Percentiles rank a stretch among this genome's conserved stretches.
These are phyloP conservation scores for Fallopia convolvulus DNA, from an alignment of 148 eudicot species.

Conservation along the genomic window DNA sequence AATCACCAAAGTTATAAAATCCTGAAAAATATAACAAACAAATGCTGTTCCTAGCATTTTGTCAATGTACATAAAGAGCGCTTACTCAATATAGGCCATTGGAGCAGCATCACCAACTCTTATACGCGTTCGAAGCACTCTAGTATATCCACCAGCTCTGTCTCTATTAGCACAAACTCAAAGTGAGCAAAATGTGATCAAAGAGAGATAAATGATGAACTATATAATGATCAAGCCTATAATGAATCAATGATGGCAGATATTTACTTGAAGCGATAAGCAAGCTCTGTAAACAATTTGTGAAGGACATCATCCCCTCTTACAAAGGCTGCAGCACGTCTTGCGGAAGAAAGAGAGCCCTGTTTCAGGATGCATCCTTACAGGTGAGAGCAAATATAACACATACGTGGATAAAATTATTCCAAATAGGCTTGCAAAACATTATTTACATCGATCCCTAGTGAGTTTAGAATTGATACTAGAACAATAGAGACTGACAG, in stretches of 20 bases:
- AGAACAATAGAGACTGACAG: background rate
- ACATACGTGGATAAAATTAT: background rate
- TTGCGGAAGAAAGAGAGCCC: conserved; percentile 90
- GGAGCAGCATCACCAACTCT: conserved; percentile 99
- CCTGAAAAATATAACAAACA: background rate
- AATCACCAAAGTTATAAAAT: background rate
- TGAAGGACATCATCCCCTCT: conserved; percentile 95
- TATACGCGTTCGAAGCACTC: conserved; percentile 84
- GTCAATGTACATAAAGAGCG: conserved; percentile 9
- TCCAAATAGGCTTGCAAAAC: background rate
- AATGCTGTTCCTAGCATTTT: background rate
- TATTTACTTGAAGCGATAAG: conserved; percentile 85
- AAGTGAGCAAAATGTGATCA: background rate
- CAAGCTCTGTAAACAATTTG: conserved; percentile 84
- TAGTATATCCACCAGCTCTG: conserved; percentile 93
- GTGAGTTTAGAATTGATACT: background rate
- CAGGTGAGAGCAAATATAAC: background rate
- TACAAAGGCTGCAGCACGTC: conserved; percentile 85
- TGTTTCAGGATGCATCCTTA: conserved; percentile 16
- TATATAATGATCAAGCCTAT: background rate
- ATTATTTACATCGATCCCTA: background rate
- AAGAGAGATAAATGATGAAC: background rate
- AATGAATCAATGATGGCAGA: conserved; percentile 8
- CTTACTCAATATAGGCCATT: conserved; percentile 98
- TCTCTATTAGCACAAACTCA: conserved; percentile 37